Conservation (phyloP, 345 rosid species). For the Toxicodendron radicans region DNA sequence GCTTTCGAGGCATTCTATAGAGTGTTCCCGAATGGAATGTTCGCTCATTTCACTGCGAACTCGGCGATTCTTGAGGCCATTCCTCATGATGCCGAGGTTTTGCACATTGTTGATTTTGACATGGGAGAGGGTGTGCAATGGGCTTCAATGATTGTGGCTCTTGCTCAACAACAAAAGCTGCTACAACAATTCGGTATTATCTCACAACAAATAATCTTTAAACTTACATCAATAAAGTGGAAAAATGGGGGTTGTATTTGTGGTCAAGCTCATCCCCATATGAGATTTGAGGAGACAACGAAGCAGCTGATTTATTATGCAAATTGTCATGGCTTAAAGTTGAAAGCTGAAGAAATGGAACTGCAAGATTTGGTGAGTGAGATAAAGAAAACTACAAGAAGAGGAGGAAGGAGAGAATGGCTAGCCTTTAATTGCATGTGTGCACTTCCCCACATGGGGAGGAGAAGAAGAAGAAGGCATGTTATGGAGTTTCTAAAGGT, state of each 20-base stretch:
- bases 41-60: slow-evolving; percentile 30
- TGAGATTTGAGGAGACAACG: slow-evolving; percentile 28
- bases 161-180: slow-evolving; percentile 4
- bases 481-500: slow-evolving; percentile 22
- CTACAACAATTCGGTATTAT: neutral
- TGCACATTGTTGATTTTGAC: slow-evolving; percentile 32
- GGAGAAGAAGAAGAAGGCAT: slow-evolving; percentile 19
- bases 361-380: slow-evolving; percentile 21
- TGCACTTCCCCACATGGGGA: slow-evolving; percentile 33
- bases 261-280: neutral
- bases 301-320: slow-evolving; percentile 15
- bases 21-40: slow-evolving; percentile 23
- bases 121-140: slow-evolving; percentile 36
- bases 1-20: slow-evolving; percentile 25
- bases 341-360: slow-evolving; percentile 24
- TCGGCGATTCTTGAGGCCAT: slow-evolving; percentile 26
- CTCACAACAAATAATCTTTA: neutral
- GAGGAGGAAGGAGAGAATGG: slow-evolving; percentile 21
- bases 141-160: slow-evolving; percentile 28
- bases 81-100: slow-evolving; percentile 15
- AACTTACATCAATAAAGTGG: slow-evolving; percentile 24
- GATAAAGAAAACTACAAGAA: neutral
- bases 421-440: slow-evolving; percentile 29
- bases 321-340: slow-evolving; percentile 8
- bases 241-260: slow-evolving; percentile 3